Conservation (phyloP, 257 asterid species). For the Echium plantagineum region DNA sequence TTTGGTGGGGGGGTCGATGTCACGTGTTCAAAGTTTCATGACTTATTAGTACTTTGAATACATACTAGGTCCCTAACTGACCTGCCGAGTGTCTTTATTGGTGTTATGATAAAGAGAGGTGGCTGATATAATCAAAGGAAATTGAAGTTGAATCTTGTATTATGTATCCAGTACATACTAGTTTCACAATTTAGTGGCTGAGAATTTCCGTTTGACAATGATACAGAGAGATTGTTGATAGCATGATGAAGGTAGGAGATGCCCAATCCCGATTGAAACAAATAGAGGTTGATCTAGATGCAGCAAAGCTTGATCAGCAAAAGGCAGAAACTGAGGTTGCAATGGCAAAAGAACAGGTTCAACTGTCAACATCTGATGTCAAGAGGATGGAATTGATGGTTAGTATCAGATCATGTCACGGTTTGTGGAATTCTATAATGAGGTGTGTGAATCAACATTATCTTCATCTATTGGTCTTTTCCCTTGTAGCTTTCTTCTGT, state of each 20-base stretch:
- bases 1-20: too few species aligned
- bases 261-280: conserved; percentile 55
- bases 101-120: too few species aligned
- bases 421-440: neutral
- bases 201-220: conserved; percentile 13
- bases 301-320: conserved; percentile 58
- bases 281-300: conserved; percentile 62
- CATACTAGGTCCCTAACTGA: too few species aligned
- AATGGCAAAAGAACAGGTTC: conserved; percentile 56
- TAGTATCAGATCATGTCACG: conserved; percentile 15
- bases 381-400: conserved; percentile 77
- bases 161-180: neutral
- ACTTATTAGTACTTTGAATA: too few species aligned
- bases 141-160: neutral
- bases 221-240: conserved; percentile 66
- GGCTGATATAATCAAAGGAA: too few species aligned
- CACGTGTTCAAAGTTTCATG: too few species aligned
- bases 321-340: conserved; percentile 62
- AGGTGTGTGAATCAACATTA: conserved; percentile 6
- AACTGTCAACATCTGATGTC: conserved; percentile 50
- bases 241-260: conserved; percentile 67
- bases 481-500: conserved; percentile 49
- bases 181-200: neutral
- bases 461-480: conserved; percentile 15
- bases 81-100: too few species aligned